A percentile compares a stretch with the other conserved stretches of the same genome.
These are phyloP conservation scores for Stephania japonica DNA, from an alignment of 164 flowering plant species.

Conservation along the genomic window DNA sequence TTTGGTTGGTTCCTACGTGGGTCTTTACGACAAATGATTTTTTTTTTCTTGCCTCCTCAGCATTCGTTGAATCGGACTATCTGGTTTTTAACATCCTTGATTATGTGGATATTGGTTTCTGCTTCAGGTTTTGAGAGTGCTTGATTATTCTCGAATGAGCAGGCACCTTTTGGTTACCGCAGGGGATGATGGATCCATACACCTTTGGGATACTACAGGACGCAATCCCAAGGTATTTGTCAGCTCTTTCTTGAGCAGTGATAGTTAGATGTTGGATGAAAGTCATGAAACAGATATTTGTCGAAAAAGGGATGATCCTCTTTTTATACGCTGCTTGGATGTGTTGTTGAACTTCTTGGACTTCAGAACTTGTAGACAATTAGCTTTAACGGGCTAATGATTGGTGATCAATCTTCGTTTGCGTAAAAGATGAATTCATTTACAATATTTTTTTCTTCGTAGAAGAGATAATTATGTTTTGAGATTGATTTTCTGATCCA, in stretches of 20 bases:
- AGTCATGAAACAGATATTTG: neutral
- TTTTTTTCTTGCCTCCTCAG: neutral
- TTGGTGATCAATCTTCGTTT: neutral
- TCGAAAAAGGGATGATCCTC: neutral
- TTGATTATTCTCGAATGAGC: slow-evolving; percentile 92
- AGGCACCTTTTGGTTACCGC: slow-evolving; percentile 93
- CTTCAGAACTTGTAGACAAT: neutral
- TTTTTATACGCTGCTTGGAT: neutral
- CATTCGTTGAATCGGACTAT: slow-evolving; percentile 6
- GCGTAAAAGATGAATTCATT: neutral
- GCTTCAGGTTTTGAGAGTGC: slow-evolving; percentile 86
- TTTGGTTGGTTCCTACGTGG: slow-evolving; percentile 15
- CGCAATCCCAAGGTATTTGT: slow-evolving; percentile 75
- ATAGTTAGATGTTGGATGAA: neutral
- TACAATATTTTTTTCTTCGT: neutral
- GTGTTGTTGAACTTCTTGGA: neutral
- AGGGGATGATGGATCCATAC: slow-evolving; percentile 94
- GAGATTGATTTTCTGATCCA: neutral
- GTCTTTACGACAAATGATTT: neutral
- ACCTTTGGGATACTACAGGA: slow-evolving; percentile 95
- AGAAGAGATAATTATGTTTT: neutral
- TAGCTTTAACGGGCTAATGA: neutral
- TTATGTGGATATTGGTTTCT: slow-evolving; percentile 28
- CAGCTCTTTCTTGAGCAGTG: neutral
- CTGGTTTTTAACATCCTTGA: slow-evolving; percentile 15